phyloP scores from a whole-genome alignment of 768 basidiomycete species.

The Trametes coccinea region DNA sequence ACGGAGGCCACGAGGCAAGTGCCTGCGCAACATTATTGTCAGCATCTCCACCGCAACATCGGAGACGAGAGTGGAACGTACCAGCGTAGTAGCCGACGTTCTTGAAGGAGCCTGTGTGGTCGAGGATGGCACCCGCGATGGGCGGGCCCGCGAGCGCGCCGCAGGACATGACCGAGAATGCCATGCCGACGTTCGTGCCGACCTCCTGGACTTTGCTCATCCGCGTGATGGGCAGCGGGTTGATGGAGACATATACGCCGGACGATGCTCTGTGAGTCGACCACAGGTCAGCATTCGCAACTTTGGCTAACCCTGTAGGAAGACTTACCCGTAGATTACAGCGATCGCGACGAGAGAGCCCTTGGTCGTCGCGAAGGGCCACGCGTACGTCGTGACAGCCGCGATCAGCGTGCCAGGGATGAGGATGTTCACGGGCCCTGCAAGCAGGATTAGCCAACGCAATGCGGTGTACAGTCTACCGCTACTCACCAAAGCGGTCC shows the following conservation, averaged over 20 bases:
- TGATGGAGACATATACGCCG: conserved; percentile 60
- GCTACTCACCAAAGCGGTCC: conserved; percentile 50
- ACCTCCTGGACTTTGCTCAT: conserved; percentile 62
- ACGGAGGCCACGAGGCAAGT: neutral
- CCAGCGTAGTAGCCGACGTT: conserved; percentile 59
- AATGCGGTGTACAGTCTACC: neutral
- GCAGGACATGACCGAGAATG: conserved; percentile 56
- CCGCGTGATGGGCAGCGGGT: conserved; percentile 55
- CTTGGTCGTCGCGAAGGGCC: conserved; percentile 62
- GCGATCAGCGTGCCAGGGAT: conserved; percentile 57
- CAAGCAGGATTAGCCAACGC: neutral
- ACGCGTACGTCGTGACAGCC: conserved; percentile 60
- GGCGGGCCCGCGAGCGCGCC: conserved; percentile 72
- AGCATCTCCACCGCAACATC: too few species aligned
- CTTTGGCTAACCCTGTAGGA: neutral
- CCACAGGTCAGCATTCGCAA: neutral
- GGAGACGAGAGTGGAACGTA: conserved; percentile 14
- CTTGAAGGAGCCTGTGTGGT: conserved; percentile 51
- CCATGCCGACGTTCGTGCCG: conserved; percentile 65
- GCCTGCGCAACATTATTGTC: neutral
- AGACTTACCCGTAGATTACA: conserved; percentile 60
- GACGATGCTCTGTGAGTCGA: conserved; percentile 47
- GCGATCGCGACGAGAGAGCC: conserved; percentile 51
- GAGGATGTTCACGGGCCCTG: conserved; percentile 70
- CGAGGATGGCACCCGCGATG: conserved; percentile 68